These are phyloP conservation scores for Penicillium sp. DNA, from an alignment of 2,329 filamentous ascomycete genomes.

Conservation along the genomic window DNA sequence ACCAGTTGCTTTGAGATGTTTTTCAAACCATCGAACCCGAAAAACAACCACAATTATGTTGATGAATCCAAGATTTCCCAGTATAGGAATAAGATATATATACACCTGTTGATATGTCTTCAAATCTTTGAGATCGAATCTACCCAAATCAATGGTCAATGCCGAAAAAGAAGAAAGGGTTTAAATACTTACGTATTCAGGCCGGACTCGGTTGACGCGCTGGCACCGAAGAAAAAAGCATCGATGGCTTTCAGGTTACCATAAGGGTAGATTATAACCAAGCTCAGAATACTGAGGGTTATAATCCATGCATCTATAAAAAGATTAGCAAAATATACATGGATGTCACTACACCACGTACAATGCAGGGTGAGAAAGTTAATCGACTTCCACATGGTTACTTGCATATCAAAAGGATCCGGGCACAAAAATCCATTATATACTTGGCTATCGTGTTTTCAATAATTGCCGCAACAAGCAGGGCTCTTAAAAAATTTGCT, in stretches of 20 bases:
- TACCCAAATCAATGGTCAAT: conserved; percentile 21
- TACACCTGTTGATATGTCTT: conserved; percentile 53
- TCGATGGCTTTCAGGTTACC: conserved; percentile 47
- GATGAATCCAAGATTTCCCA: conserved; percentile 51
- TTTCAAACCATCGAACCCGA: conserved; percentile 51
- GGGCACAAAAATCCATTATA: too few species aligned
- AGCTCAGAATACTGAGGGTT: conserved; percentile 34
- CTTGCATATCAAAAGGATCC: too few species aligned
- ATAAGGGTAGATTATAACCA: conserved; percentile 39
- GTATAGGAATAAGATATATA: conserved; percentile 51
- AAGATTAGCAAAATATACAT: neutral
- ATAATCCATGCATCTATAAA: conserved; percentile 43
- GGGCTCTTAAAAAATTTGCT: too few species aligned
- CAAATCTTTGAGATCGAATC: conserved; percentile 51
- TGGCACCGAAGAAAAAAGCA: conserved; percentile 52
- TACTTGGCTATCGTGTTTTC: too few species aligned
- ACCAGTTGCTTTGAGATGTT: conserved; percentile 44
- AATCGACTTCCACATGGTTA: too few species aligned
- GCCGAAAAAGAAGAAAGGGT: neutral
- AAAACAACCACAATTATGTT: conserved; percentile 51
- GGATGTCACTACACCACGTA: too few species aligned
- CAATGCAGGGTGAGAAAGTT: too few species aligned
- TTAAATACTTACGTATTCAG: conserved; percentile 47
- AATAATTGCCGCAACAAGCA: too few species aligned
- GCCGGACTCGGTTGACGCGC: conserved; percentile 52